Base-by-base conservation (phyloP, 2,329 filamentous ascomycete species). In the Fusarium sambucinum region DNA sequence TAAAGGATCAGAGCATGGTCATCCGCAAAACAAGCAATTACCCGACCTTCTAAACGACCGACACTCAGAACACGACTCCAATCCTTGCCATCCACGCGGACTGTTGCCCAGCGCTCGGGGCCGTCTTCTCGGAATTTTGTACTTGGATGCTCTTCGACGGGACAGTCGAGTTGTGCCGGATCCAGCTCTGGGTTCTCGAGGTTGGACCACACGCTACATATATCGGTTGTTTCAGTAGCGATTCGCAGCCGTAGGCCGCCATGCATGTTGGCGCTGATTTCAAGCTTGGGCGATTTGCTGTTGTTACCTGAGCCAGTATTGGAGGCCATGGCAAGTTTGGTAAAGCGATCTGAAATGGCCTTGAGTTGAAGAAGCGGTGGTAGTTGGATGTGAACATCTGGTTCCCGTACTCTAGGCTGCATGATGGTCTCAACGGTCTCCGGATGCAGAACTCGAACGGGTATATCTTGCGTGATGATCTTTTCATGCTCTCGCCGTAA, bases 21-120 rank as follows among this genome's bases (percentile, higher is more conserved):
- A 74, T 96, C 85, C 38, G 89, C 89, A 78, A 96, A 94, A 76
- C 94, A 97, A 58, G 94, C 96, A 82, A 98, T 96, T 52, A 98
- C 95, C 70, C 93, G 86, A 1, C 94, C 95, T 72, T 96, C 95
- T 30, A 98, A 81, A 51, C 94, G 85, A 2, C 95, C 95, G 14
- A 98, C 94, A 77, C 93, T 96, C 70, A 99, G 84, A n/a, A 98
- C 95, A 70, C 88, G 89, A 32, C 93, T 93, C 95, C 96, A 98
- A 77, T 99, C 96, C 77, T 89, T 91, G 33, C 94, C 96, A 80
- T 98, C 96, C 25, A 98, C 94, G 54, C 92, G 86, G 35, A 98
- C 95, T 25, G 88, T 93, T 2, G 94, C 93, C 93, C 95, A 98
- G 45, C 89, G 89, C 64, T 93, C 89, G 16, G 94, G 92, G 16